These are phyloP conservation scores for Hypoxylon sp. DNA, from an alignment of 2,329 filamentous ascomycete species.

Conservation along the genomic window DNA sequence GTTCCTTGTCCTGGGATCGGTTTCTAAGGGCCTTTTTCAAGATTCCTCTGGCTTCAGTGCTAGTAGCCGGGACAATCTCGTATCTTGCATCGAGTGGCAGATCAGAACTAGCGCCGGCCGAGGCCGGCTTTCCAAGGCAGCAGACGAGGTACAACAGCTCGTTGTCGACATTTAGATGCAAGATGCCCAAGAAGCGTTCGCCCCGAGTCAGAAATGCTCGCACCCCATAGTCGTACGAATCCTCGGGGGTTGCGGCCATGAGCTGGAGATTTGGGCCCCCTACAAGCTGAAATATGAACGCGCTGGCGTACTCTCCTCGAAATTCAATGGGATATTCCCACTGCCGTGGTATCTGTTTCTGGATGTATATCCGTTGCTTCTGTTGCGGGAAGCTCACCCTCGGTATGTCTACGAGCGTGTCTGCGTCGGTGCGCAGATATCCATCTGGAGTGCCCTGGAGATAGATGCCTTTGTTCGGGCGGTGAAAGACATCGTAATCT, in stretches of 20 bases:
- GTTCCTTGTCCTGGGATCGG: neutral
- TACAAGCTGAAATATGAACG: slow-evolving; percentile 3
- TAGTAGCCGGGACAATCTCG: neutral
- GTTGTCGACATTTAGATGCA: slow-evolving; percentile 2
- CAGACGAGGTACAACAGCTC: slow-evolving; percentile 8
- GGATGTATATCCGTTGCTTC: slow-evolving; percentile 13
- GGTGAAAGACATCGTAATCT: neutral
- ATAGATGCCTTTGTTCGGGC: slow-evolving; percentile 9
- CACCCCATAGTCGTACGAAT: slow-evolving; percentile 11
- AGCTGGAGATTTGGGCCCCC: neutral
- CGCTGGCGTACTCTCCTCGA: neutral
- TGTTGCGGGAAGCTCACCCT: neutral
- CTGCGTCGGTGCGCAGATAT: slow-evolving; percentile 17
- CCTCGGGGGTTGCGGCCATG: slow-evolving; percentile 7
- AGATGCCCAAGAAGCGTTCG: slow-evolving; percentile 12
- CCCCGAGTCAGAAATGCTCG: slow-evolving; percentile 14
- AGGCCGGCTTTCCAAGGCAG: neutral
- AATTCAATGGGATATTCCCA: neutral
- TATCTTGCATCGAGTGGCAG: neutral
- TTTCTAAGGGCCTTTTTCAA: neutral
- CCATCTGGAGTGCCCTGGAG: slow-evolving; percentile 13
- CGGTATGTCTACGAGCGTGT: slow-evolving; percentile 4
- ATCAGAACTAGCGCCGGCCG: neutral
- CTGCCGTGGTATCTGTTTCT: slow-evolving; percentile 4
- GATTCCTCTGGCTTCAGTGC: neutral